Base-by-base conservation (phyloP, 345 rosid genomes). In the Citrus maxima region DNA sequence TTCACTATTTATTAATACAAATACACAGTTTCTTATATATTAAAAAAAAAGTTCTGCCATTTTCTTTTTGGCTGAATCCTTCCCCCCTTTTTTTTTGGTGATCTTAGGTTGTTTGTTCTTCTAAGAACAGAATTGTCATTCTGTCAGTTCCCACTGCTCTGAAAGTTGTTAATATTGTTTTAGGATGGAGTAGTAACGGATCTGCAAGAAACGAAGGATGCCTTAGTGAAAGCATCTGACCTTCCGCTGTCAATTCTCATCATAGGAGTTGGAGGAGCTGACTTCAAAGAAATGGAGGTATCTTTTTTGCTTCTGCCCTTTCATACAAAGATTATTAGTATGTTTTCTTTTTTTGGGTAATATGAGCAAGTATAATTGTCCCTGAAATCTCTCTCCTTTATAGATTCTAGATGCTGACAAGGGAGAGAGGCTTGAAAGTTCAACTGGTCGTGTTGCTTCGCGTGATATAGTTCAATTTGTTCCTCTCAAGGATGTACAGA, bases 281-380 rank as follows among this genome's bases (percentile, higher is more conserved):
- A 95, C 84, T 95, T 90, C 75, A 95, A 92, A 87, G 98, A 95
- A 87, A 95, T 95, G 99, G 98, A 95, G 99, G 98, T 93, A 85
- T 21, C 62, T 54, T 27, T 5, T 6, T 22, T 14, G 58, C 58
- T 56, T 30, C 37, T 66, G 18, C 22, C 35, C 3, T 58, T 51
- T 66, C 37, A 8, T 6, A 38, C 37, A 25, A 16, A 4, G 67
- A 55, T 32, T 54, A 54, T 54, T 54, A 18, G 2, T 54, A 54
- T 54, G 2, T 54, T 67, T 72, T 9, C 46, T 27, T 72, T 72
- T 67, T 6, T 37, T 34, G 73, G 4, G 51, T 67, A 12, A 22
- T 56, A 22, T 42, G 34, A 35, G 18, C 27, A 74, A 8, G 24
- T 65, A 54, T 19, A 16, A 25, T 63, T 74, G 61, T 30, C 13